Evolutionary conservation across 140 eudicot genomes (phyloP), one percentile per base, ranked within the genome.

Genomic region (Oenanthe javanica): DNA sequence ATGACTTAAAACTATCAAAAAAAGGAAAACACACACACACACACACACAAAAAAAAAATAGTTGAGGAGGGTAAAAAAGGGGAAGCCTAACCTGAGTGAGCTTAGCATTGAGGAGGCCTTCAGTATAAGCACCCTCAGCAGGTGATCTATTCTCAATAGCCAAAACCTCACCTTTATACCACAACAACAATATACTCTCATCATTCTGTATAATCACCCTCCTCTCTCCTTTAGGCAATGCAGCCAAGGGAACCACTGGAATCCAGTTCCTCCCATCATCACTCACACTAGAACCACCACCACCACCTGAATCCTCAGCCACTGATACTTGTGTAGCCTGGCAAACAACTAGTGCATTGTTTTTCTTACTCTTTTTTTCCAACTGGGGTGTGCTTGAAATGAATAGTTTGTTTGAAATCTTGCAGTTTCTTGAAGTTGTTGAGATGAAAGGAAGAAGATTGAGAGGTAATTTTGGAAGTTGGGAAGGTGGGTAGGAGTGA

Each of bases 91-190:
- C 98, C 98, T 94, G 98, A 16, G 98, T 94, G 77, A 94, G 96
- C 79, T 94, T 94, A 75, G 98, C 97, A 85, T 94, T 94, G 79
- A 94, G 83, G 79, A 94, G 84, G 11, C 98, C 98, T 78, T 94
- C 98, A 81, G 83, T 85, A 42, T 94, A 94, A 43, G 98, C 98
- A 18, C 98, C 98, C 73, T 94, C 98, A 79, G 98, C 98, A 80
- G 98, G 98, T 0, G 97, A 92, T 83, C 95, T 80, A 76, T 94
- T 94, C 85, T 94, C 98, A 50, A 94, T 92, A 3, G 98, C 98
- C 81, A 85, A 86, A 14, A 92, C 93, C 36, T 89, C 89, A 83
- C 90, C 86, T 73, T 94, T 94, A 76, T 92, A 94, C 98, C 98
- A 94, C 82, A 94, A 79, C 80, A 94, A 40, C 85, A 94, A 67